These are phyloP conservation scores for Ophiostoma ulmi DNA, from an alignment of 2,329 filamentous ascomycete genomes.

Conservation along the genomic window DNA sequence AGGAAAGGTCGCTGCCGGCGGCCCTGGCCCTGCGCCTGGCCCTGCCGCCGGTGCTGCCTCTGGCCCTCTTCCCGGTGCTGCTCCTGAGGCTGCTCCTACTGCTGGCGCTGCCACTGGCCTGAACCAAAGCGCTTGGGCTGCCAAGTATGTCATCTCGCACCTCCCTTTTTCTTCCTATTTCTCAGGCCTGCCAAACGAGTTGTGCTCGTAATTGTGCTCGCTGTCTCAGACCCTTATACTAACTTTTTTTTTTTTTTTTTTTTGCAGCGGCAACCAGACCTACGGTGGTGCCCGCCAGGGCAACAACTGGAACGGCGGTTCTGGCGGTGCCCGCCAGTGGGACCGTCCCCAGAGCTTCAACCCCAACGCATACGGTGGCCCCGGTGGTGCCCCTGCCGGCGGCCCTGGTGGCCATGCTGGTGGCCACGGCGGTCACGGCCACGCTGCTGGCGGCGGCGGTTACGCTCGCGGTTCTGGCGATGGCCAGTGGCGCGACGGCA, in stretches of 20 bases:
- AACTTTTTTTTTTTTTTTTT: no score
- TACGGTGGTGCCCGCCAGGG: conserved; percentile 36
- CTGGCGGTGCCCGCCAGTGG: conserved; percentile 27
- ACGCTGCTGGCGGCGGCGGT: conserved; percentile 38
- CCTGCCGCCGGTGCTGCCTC: conserved; percentile 27
- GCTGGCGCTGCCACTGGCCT: conserved; percentile 38
- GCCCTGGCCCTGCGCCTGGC: conserved; percentile 22
- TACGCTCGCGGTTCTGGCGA: conserved; percentile 79
- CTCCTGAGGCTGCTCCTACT: conserved; percentile 15
- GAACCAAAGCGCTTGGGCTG: conserved; percentile 61
- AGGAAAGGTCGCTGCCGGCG: conserved; percentile 43
- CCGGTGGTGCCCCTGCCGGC: conserved; percentile 31
- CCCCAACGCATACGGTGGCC: conserved; percentile 54
- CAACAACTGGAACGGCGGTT: conserved; percentile 35
- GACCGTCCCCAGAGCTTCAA: conserved; percentile 47
- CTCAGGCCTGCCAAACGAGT: not conserved
- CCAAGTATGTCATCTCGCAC: conserved; percentile 36
- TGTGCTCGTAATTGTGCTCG: not conserved
- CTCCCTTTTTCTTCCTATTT: not conserved
- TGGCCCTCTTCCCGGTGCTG: conserved; percentile 25
- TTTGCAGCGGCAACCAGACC: conserved; percentile 42
- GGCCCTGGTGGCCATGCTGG: conserved; percentile 6
- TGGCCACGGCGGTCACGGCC: conserved; percentile 34
- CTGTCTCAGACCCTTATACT: not conserved
- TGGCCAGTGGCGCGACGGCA: conserved; percentile 93